Conservation (phyloP, 345 rosid species). For the Salix koriyanagi region DNA sequence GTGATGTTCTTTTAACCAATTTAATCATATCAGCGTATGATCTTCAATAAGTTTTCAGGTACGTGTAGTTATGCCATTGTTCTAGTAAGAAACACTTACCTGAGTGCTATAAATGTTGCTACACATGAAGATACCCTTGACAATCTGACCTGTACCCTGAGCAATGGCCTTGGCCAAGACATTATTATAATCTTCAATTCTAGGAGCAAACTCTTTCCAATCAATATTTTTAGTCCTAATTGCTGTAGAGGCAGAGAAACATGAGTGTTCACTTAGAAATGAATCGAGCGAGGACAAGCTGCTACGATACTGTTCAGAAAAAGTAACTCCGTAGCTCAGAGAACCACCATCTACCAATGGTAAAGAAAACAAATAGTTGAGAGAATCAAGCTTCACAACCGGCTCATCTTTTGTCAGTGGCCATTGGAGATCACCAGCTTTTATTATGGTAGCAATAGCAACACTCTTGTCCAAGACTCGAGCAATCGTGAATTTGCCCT, state of each 20-base stretch:
- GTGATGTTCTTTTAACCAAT: too few species aligned
- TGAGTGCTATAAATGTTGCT: slow-evolving; percentile 77
- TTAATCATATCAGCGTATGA: too few species aligned
- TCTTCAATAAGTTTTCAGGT: background rate
- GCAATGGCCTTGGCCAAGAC: slow-evolving; percentile 81
- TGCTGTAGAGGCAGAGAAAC: slow-evolving; percentile 49
- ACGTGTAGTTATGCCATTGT: background rate
- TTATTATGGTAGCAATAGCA: slow-evolving; percentile 57
- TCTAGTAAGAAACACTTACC: slow-evolving; percentile 31
- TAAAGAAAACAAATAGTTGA: slow-evolving; percentile 70
- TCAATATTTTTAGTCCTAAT: slow-evolving; percentile 35
- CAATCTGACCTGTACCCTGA: slow-evolving; percentile 89
- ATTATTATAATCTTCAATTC: slow-evolving; percentile 63
- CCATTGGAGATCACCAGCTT: slow-evolving; percentile 77
- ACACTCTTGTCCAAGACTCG: slow-evolving; percentile 47
- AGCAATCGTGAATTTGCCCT: slow-evolving; percentile 58
- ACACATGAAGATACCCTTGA: slow-evolving; percentile 70
- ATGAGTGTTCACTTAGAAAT: slow-evolving; percentile 55
- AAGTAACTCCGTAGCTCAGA: slow-evolving; percentile 76
- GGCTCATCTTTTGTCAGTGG: slow-evolving; percentile 92
- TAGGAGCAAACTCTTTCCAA: slow-evolving; percentile 87
- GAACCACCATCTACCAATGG: slow-evolving; percentile 73
- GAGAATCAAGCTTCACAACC: slow-evolving; percentile 66
- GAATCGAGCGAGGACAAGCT: slow-evolving; percentile 49
- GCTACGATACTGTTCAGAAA: slow-evolving; percentile 29